Evolutionary conservation across 129 eudicot species (phyloP).

Genomic region (Erigeron canadensis): DNA sequence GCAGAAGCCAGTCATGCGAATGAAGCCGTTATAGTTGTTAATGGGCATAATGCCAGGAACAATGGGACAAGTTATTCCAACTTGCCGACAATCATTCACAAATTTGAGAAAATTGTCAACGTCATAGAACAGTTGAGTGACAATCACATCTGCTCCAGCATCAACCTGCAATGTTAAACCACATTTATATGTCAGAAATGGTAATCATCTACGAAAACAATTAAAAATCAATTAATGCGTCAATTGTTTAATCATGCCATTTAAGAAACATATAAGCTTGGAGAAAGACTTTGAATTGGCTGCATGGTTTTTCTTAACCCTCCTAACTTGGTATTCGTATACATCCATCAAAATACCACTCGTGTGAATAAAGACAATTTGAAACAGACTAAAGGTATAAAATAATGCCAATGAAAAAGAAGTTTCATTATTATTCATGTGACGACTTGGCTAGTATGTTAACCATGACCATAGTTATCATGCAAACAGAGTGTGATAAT

Average conservation of each 20-base stretch:
- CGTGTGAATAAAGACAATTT: neutral
- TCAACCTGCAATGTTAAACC: conserved; percentile 64
- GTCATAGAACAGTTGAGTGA: conserved; percentile 96
- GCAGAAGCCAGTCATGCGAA: conserved; percentile 99
- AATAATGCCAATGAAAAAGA: neutral
- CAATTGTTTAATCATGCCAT: neutral
- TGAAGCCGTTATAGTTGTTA: conserved; percentile 83
- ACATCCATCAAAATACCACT: neutral
- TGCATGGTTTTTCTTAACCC: neutral
- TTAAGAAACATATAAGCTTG: conserved; percentile 3
- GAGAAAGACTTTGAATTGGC: conserved; percentile 2
- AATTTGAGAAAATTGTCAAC: conserved; percentile 87
- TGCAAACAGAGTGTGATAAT: too few relatives aligned
- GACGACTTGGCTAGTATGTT: too few relatives aligned
- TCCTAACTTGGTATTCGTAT: neutral
- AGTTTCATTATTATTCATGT: neutral
- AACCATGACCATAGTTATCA: too few relatives aligned
- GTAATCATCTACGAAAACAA: conserved; percentile 7
- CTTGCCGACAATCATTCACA: conserved; percentile 91
- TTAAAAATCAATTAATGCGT: conserved; percentile 2
- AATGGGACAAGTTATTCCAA: conserved; percentile 91
- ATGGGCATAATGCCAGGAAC: conserved; percentile 99
- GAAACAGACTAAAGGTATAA: neutral
- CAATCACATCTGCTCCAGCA: conserved; percentile 95
- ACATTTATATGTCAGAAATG: neutral